Base-by-base conservation (phyloP, 169 alveolate genomes). In the Cytauxzoon felis region DNA sequence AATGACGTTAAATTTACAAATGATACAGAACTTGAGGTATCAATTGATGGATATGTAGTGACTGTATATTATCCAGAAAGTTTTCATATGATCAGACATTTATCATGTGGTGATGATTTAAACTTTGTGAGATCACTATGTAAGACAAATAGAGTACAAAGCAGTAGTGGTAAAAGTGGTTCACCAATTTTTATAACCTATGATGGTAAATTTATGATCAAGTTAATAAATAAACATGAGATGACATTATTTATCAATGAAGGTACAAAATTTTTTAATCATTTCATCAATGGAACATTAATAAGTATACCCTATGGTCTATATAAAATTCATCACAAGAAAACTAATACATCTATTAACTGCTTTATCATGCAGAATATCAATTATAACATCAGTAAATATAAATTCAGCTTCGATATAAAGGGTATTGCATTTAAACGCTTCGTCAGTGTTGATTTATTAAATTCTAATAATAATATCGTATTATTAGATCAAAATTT, bases 131-230 rank as follows among this genome's bases (percentile, higher is more conserved):
- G 81, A 33, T 76, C 86, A 23, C 66, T 76, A 30, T 65, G 67
- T 36, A 42, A 76, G 13, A 34, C 72, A 4, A 38, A 66, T 33
- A 32, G 81, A 6, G 36, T 65, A 21, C 52, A 47, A 13, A 51
- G 57, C 26, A 56, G 68, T 19, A 81, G 86, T 18, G 81, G 81
- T 7, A 76, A 76, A 54, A 76, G 86, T 21, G 86, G 86, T 5
- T 70, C 86, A 11, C 81, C 81, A 1, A 33, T 76, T 21, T 76
- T 48, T 38, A 54, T 66, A 16, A 56, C 86, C n/a, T 56, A 66
- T 24, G 86, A 76, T 43, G 81, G 81, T 13, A 76, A 65, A 33
- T 66, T 27, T 38, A 42, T 68, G 36, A 1, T 76, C n/a, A 76
- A 76, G 49, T 42, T 65, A 36, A 52, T 76, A 27, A 76, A 76